Conservation (phyloP, 768 basidiomycete genomes). For the Jaapia argillacea region DNA sequence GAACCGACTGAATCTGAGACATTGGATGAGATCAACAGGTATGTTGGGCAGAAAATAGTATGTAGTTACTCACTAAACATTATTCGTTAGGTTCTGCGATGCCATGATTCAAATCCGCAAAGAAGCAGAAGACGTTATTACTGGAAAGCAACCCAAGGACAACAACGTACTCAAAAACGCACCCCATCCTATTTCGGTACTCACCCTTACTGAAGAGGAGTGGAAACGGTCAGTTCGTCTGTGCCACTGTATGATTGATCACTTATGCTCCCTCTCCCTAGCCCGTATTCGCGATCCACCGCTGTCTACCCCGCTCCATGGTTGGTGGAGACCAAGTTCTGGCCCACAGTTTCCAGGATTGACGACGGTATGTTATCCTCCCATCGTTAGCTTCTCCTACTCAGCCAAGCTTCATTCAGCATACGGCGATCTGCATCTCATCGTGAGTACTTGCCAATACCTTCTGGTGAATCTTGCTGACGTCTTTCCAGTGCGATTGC, state of each 20-base stretch:
- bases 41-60: slow-evolving; percentile 7
- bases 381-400: neutral
- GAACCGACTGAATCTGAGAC: slow-evolving; percentile 97
- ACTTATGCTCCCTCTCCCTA: slow-evolving; percentile 18
- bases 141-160: slow-evolving; percentile 81
- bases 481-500: slow-evolving; percentile 60
- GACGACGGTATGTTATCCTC: slow-evolving; percentile 68
- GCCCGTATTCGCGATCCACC: slow-evolving; percentile 81
- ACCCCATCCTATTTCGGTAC: slow-evolving; percentile 76
- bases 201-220: slow-evolving; percentile 61
- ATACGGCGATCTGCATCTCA: slow-evolving; percentile 86
- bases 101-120: slow-evolving; percentile 95
- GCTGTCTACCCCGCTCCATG: slow-evolving; percentile 87
- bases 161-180: slow-evolving; percentile 93
- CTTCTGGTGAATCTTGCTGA: neutral
- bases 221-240: slow-evolving; percentile 67
- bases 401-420: slow-evolving; percentile 33
- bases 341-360: slow-evolving; percentile 87
- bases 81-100: slow-evolving; percentile 72
- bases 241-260: neutral
- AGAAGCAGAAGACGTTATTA: slow-evolving; percentile 82
- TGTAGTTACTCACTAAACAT: neutral
- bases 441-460: slow-evolving; percentile 40
- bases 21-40: slow-evolving; percentile 87
- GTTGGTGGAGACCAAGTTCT: slow-evolving; percentile 87